A percentile compares a stretch with the other conserved stretches of the same genome.
These are phyloP conservation scores for Tympanopsis confertula DNA, from an alignment of 2,329 filamentous ascomycete species.

Conservation along the genomic window DNA sequence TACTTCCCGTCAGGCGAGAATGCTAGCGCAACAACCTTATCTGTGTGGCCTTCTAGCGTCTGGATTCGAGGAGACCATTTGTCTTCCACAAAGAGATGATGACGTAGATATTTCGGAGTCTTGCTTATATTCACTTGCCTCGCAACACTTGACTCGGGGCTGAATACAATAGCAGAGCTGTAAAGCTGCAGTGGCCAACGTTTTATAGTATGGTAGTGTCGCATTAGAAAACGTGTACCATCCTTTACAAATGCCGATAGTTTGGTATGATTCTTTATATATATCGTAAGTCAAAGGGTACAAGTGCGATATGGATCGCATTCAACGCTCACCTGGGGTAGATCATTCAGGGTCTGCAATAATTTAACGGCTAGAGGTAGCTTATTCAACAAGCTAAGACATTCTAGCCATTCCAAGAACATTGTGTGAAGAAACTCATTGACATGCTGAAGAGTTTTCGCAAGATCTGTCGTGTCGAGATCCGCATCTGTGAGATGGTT, in stretches of 20 bases:
- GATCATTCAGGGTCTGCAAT: slow-evolving; percentile 7
- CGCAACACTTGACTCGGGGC: slow-evolving; percentile 6
- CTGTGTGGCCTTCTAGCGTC: not conserved
- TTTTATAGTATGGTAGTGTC: slow-evolving; percentile 7
- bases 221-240: slow-evolving; percentile 8
- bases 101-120: slow-evolving; percentile 5
- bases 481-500: slow-evolving; percentile 8
- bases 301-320: slow-evolving; percentile 2
- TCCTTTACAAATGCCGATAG: slow-evolving; percentile 7
- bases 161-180: slow-evolving; percentile 8
- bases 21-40: not conserved
- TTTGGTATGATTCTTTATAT: slow-evolving; percentile 4
- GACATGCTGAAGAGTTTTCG: slow-evolving; percentile 4
- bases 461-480: slow-evolving; percentile 3
- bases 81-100: slow-evolving; percentile 5
- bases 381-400: slow-evolving; percentile 10
- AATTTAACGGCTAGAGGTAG: slow-evolving; percentile 7
- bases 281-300: slow-evolving; percentile 5
- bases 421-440: slow-evolving; percentile 9
- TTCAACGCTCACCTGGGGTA: slow-evolving; percentile 5
- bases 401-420: slow-evolving; percentile 15
- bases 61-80: slow-evolving; percentile 4
- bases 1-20: not conserved
- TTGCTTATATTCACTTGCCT: slow-evolving; percentile 6
- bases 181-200: slow-evolving; percentile 9